Evolutionary conservation across 2,329 filamentous ascomycete genomes (phyloP).

Genomic region (Trichoderma sp.): DNA sequence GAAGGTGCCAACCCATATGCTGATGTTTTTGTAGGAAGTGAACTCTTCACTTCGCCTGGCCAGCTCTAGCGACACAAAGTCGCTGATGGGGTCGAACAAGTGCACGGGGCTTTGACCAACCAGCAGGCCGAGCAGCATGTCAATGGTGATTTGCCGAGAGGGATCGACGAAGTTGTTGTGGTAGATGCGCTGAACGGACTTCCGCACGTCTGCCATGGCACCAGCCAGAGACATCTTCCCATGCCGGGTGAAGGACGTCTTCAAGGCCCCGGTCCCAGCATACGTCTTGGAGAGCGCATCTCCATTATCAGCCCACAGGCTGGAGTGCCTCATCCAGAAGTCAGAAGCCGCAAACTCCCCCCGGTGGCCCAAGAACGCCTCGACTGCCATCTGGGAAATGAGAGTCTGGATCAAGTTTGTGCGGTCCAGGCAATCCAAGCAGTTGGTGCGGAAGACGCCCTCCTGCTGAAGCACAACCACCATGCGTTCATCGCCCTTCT

Average conservation of each 20-base stretch:
- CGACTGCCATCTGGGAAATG: slow-evolving; percentile 89
- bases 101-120: slow-evolving; percentile 83
- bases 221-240: slow-evolving; percentile 96
- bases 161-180: slow-evolving; percentile 98
- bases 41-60: slow-evolving; percentile 69
- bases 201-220: slow-evolving; percentile 90
- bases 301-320: slow-evolving; percentile 95
- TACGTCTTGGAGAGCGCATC: slow-evolving; percentile 94
- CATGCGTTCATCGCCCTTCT: slow-evolving; percentile 49
- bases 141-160: slow-evolving; percentile 88
- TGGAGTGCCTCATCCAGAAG: slow-evolving; percentile 91
- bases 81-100: slow-evolving; percentile 91
- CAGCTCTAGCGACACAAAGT: slow-evolving; percentile 80
- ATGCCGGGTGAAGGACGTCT: slow-evolving; percentile 89
- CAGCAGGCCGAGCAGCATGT: slow-evolving; percentile 83
- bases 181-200: slow-evolving; percentile 90
- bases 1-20: slow-evolving; percentile 86
- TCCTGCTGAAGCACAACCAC: slow-evolving; percentile 85
- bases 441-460: slow-evolving; percentile 95
- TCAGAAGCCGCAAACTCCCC: slow-evolving; percentile 71
- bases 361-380: slow-evolving; percentile 77
- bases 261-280: slow-evolving; percentile 91
- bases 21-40: slow-evolving; percentile 72
- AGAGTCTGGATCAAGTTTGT: slow-evolving; percentile 97
- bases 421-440: slow-evolving; percentile 90